A percentile compares a stretch with the other conserved stretches of the same genome.
These are phyloP conservation scores for Aspergillus haitiensis DNA, from an alignment of 495 filamentous ascomycete genomes.

Conservation along the genomic window DNA sequence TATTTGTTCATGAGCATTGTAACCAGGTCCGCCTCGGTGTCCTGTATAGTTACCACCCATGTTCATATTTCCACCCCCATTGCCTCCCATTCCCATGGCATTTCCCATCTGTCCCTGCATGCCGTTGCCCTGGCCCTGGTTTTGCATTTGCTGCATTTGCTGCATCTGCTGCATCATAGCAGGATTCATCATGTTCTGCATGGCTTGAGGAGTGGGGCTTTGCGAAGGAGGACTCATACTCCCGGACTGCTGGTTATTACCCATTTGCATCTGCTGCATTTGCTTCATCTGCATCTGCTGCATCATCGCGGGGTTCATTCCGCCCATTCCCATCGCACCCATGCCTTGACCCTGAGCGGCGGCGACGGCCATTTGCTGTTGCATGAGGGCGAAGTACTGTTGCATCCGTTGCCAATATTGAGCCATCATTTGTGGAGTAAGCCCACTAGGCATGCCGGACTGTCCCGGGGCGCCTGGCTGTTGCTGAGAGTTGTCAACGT, in stretches of 20 bases:
- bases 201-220: slow-evolving; percentile 40
- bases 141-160: slow-evolving; percentile 59
- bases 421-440: slow-evolving; percentile 96
- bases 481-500: slow-evolving; percentile 50
- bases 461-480: slow-evolving; percentile 45
- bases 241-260: slow-evolving; percentile 46
- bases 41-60: slow-evolving; percentile 35
- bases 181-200: slow-evolving; percentile 57
- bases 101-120: slow-evolving; percentile 24
- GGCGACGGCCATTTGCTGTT: slow-evolving; percentile 65
- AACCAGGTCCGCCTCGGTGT: slow-evolving; percentile 51
- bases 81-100: slow-evolving; percentile 19
- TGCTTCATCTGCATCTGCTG: slow-evolving; percentile 80
- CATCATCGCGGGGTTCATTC: slow-evolving; percentile 80
- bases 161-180: slow-evolving; percentile 77
- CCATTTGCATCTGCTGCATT: slow-evolving; percentile 71
- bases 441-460: slow-evolving; percentile 53
- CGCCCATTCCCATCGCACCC: slow-evolving; percentile 63
- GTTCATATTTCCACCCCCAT: slow-evolving; percentile 20
- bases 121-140: slow-evolving; percentile 37
- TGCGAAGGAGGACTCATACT: slow-evolving; percentile 51
- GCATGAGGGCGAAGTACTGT: slow-evolving; percentile 92
- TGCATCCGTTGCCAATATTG: slow-evolving; percentile 98
- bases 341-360: slow-evolving; percentile 44
- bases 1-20: slow-evolving; percentile 74